These are phyloP conservation scores for Erysimum cheiranthoides DNA, from an alignment of 345 rosid genomes.

Conservation along the genomic window DNA sequence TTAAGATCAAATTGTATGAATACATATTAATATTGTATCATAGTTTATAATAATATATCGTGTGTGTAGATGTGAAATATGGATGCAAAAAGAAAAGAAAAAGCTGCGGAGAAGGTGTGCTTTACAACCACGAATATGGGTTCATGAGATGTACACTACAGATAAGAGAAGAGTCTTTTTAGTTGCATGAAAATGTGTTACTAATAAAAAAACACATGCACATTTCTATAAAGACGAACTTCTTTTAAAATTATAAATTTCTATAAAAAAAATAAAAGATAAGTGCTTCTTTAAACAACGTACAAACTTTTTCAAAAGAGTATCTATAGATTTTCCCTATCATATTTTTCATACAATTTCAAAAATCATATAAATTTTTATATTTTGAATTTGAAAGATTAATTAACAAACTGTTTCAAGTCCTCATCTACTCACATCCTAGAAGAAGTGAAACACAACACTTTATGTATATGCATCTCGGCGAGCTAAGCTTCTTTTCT, in stretches of 20 bases:
- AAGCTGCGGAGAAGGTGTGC: conserved; percentile 43
- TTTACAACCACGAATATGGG: conserved; percentile 42
- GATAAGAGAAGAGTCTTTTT: conserved; percentile 32
- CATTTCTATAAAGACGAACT: conserved; percentile 37
- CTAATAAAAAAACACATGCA: conserved; percentile 30
- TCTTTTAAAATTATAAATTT: conserved; percentile 8
- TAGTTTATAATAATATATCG: background rate
- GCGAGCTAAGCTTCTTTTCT: background rate
- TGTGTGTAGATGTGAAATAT: conserved; percentile 15
- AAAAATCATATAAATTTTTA: too few relatives aligned
- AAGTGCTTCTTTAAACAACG: background rate
- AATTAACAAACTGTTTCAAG: background rate
- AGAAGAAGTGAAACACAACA: too few relatives aligned
- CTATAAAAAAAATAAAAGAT: background rate
- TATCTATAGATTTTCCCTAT: background rate
- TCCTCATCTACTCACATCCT: conserved; percentile 1
- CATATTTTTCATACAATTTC: background rate
- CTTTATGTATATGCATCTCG: background rate
- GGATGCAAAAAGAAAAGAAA: conserved; percentile 28
- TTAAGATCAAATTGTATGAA: conserved; percentile 14
- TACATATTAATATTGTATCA: conserved; percentile 24
- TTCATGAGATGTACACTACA: conserved; percentile 35
- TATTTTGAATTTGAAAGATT: background rate
- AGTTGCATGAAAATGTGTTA: conserved; percentile 41
- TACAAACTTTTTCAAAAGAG: background rate